A percentile compares a stretch with the other conserved stretches of the same genome.
phyloP scores from a whole-genome alignment of 768 basidiomycete genomes.

The Termitomyces sp. region DNA sequence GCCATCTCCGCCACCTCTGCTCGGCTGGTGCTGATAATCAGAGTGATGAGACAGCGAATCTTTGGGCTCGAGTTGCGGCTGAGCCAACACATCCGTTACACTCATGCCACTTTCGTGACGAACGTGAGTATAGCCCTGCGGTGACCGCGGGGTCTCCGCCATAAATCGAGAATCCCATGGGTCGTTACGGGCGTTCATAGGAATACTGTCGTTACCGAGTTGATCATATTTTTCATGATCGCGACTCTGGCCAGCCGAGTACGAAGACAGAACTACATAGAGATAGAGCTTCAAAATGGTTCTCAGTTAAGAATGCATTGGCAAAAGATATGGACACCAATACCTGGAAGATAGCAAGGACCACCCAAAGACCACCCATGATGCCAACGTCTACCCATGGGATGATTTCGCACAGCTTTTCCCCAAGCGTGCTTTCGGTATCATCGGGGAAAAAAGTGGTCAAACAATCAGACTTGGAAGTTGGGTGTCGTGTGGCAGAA shows the following conservation, averaged over 20 bases:
- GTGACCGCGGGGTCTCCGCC: conserved; percentile 29
- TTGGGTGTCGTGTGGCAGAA: conserved; percentile 73
- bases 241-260: conserved; percentile 67
- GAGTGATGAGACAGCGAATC: conserved; percentile 32
- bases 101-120: conserved; percentile 53
- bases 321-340: conserved; percentile 3
- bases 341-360: conserved; percentile 78
- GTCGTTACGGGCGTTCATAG: conserved; percentile 60
- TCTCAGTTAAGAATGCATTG: conserved; percentile 1
- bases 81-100: conserved; percentile 50
- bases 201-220: conserved; percentile 64
- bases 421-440: conserved; percentile 45
- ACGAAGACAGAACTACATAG: conserved; percentile 47
- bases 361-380: conserved; percentile 85
- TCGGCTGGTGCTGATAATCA: conserved; percentile 21
- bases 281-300: conserved; percentile 41
- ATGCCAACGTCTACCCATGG: conserved; percentile 90
- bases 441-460: conserved; percentile 49
- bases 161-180: conserved; percentile 70
- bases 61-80: conserved; percentile 44
- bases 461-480: conserved; percentile 67
- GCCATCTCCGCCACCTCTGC: conserved; percentile 9
- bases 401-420: conserved; percentile 84
- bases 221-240: conserved; percentile 82
- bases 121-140: conserved; percentile 41